Evolutionary conservation across 2,329 filamentous ascomycete species (phyloP), one percentile per base, ranked within the genome.

Genomic region (Aspergillus quadricinctus): DNA sequence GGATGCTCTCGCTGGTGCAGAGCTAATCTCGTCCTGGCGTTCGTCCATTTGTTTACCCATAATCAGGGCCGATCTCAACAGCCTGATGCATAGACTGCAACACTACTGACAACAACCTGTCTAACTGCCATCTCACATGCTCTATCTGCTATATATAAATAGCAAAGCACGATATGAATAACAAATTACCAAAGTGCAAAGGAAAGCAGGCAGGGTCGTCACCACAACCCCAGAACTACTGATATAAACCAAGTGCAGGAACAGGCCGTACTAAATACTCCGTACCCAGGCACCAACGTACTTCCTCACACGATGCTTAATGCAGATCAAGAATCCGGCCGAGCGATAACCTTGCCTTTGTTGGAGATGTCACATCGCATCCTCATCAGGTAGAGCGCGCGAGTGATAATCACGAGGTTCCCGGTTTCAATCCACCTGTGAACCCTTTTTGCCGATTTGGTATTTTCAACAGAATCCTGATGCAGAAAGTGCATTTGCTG

Each of bases 361-460:
- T n/a, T 4, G 3, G n/a, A 45, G 1, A 10, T 19, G 3, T 19
- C 41, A 45, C n/a, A 45, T 19, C 10, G 62, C 64, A 65, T 71
- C 63, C 66, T 67, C 64, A 71, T 66, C 68, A 56, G 66, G 69
- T 70, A 72, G 68, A 68, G 68, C 68, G 69, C 68, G 65, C 69
- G 68, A 71, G 68, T 71, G 66, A 68, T 71, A 71, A 69, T 72
- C 68, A 68, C 64, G 68, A 71, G 68, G 67, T 71, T 68, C 62
- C 62, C 65, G 61, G 68, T 72, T 72, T 69, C 64, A 71, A 63
- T 68, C 68, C 62, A 66, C 64, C 61, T 66, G 67, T 65, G 69
- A 65, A 69, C 68, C 66, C 31, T 48, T 52, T 50, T 57, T 59
- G 56, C 61, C 3, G 2, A 41, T 37, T 48, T 43, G 17, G 21